phyloP scores from a whole-genome alignment of 805 yeast species.

The Nakazawaea ambrosiae region DNA sequence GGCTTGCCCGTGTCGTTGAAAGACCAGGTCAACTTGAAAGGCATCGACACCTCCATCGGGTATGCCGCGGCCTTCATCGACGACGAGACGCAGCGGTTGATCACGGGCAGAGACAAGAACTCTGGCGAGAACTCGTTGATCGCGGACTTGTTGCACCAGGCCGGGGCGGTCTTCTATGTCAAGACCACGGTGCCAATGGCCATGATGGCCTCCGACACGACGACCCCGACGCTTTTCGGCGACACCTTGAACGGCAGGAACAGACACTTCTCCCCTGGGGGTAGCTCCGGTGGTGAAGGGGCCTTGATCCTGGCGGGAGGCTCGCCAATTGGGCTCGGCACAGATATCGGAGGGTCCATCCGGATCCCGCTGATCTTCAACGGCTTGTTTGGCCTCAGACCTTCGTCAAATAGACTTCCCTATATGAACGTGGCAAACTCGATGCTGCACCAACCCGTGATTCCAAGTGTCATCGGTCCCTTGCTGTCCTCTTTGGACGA shows the following conservation, averaged over 20 bases:
- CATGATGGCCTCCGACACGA: slow-evolving; percentile 49
- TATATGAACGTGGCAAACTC: slow-evolving; percentile 21
- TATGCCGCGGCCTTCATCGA: slow-evolving; percentile 22
- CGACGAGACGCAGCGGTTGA: slow-evolving; percentile 18
- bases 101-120: slow-evolving; percentile 10
- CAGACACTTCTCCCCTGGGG: slow-evolving; percentile 49
- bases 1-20: slow-evolving; percentile 43
- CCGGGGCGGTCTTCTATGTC: slow-evolving; percentile 37
- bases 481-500: slow-evolving; percentile 23
- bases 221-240: slow-evolving; percentile 40
- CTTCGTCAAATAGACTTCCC: slow-evolving; percentile 29
- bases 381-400: slow-evolving; percentile 28
- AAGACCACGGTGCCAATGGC: slow-evolving; percentile 53
- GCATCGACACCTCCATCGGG: slow-evolving; percentile 21
- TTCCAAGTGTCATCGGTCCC: slow-evolving; percentile 30
- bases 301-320: slow-evolving; percentile 50
- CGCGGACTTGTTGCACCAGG: slow-evolving; percentile 5
- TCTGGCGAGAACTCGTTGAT: slow-evolving; percentile 12
- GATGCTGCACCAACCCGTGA: slow-evolving; percentile 23
- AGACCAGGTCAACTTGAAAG: slow-evolving; percentile 35
- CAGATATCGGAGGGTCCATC: slow-evolving; percentile 33
- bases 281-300: slow-evolving; percentile 64
- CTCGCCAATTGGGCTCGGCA: slow-evolving; percentile 29
- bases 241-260: slow-evolving; percentile 45
- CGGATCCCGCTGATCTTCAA: slow-evolving; percentile 26